These are phyloP conservation scores for Rhytidiadelphus loreus DNA, from an alignment of 225 moss, liverwort and hornwort species.

Conservation along the genomic window DNA sequence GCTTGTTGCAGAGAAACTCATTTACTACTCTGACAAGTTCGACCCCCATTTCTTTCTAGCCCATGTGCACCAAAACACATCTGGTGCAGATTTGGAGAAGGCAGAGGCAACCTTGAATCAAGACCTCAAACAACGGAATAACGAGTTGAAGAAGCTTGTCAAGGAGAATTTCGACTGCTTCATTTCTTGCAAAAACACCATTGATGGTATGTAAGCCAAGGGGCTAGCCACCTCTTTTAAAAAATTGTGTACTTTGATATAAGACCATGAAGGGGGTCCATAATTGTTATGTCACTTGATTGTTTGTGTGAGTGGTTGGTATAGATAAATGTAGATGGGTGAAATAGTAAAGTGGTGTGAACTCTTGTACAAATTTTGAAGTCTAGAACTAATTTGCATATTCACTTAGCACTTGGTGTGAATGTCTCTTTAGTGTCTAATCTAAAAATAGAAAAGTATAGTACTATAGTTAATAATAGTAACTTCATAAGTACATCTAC, in stretches of 20 bases:
- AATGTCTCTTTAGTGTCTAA: background rate
- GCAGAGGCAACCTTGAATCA: slow-evolving; percentile 53
- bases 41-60: slow-evolving; percentile 76
- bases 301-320: background rate
- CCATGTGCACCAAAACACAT: slow-evolving; percentile 71
- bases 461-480: background rate
- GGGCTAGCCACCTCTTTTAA: rapidly evolving
- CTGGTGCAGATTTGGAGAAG: slow-evolving; percentile 41
- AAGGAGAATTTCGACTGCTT: slow-evolving; percentile 99
- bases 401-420: background rate
- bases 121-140: slow-evolving; percentile 65
- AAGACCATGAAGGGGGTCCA: background rate
- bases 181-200: slow-evolving; percentile 96
- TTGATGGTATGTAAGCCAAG: slow-evolving; percentile 44
- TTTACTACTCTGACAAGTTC: slow-evolving; percentile 77
- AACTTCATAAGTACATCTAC: background rate
- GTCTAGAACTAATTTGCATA: background rate
- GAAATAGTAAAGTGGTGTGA: background rate
- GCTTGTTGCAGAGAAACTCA: slow-evolving; percentile 50
- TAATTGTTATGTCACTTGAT: background rate
- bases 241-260: background rate
- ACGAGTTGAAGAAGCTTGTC: slow-evolving; percentile 85
- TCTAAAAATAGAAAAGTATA: background rate
- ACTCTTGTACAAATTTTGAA: background rate
- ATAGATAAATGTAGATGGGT: background rate